A percentile compares a stretch with the other conserved stretches of the same genome.
Conservation (phyloP, 768 basidiomycete genomes). For the Mycena galopus region DNA sequence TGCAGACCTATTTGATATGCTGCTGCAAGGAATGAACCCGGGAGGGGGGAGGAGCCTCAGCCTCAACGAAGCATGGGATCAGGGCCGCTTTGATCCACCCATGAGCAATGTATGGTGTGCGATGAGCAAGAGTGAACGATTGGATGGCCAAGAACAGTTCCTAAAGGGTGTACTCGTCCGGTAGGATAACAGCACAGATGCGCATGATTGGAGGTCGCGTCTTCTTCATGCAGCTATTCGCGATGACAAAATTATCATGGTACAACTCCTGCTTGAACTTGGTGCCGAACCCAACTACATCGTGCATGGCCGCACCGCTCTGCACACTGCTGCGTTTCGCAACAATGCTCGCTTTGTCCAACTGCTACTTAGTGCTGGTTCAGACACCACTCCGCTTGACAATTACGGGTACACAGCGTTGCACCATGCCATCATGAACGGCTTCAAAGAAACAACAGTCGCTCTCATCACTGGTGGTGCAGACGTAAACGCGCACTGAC, state of each 20-base stretch:
- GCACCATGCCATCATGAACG: conserved; percentile 19
- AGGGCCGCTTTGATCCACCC: conserved; percentile 2
- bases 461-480: conserved; percentile 12
- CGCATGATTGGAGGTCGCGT: conserved; percentile 19
- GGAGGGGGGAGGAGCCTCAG: not conserved
- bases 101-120: conserved; percentile 12
- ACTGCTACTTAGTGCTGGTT: conserved; percentile 16
- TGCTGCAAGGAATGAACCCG: conserved; percentile 1
- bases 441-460: conserved; percentile 11
- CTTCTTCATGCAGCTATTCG: conserved; percentile 30
- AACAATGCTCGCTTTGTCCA: conserved; percentile 7
- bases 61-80: conserved; percentile 10
- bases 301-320: conserved; percentile 8
- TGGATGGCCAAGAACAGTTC: not conserved
- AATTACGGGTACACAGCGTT: conserved; percentile 12
- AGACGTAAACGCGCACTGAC: conserved; percentile 8
- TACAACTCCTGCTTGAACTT: conserved; percentile 27
- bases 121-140: conserved; percentile 15
- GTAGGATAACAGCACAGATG: not conserved
- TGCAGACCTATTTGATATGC: not conserved
- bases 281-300: conserved; percentile 22
- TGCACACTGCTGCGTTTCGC: conserved; percentile 23
- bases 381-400: conserved; percentile 11
- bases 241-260: conserved; percentile 27
- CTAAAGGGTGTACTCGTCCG: not conserved